phyloP scores from a whole-genome alignment of 1,139 yeast species.

The Sugiyamaella xylanicola region DNA sequence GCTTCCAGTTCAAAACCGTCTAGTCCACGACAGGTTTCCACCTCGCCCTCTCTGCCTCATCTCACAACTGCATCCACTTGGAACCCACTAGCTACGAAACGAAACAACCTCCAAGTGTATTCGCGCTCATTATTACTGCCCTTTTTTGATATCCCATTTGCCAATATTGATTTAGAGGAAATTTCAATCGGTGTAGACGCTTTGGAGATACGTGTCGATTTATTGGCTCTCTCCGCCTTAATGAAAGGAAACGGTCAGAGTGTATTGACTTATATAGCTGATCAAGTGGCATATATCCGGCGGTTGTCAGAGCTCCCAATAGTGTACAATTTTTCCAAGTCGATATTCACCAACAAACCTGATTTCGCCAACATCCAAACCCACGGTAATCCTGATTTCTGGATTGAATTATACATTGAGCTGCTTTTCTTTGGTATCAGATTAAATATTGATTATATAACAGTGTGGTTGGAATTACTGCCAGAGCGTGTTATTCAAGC shows the following conservation, averaged over 20 bases:
- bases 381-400: slow-evolving; percentile 17
- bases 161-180: slow-evolving; percentile 24
- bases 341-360: slow-evolving; percentile 20
- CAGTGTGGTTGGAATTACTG: slow-evolving; percentile 19
- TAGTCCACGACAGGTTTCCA: neutral
- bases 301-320: slow-evolving; percentile 24
- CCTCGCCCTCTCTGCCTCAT: slow-evolving; percentile 6
- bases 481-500: slow-evolving; percentile 21
- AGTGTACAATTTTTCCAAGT: slow-evolving; percentile 25
- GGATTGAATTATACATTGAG: slow-evolving; percentile 22
- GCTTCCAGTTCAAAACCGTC: neutral
- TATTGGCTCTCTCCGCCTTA: slow-evolving; percentile 25
- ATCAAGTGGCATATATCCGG: slow-evolving; percentile 25
- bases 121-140: slow-evolving; percentile 29
- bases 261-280: slow-evolving; percentile 22
- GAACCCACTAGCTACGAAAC: slow-evolving; percentile 1
- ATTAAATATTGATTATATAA: slow-evolving; percentile 26
- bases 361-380: neutral
- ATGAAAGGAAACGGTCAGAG: slow-evolving; percentile 12
- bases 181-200: slow-evolving; percentile 31
- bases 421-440: slow-evolving; percentile 24
- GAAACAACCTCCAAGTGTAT: slow-evolving; percentile 20
- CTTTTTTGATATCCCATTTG: slow-evolving; percentile 24
- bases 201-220: slow-evolving; percentile 26
- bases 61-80: slow-evolving; percentile 6